phyloP scores from a whole-genome alignment of 192 early-diverging fungal species.

The Phlyctochytrium arcticum region DNA sequence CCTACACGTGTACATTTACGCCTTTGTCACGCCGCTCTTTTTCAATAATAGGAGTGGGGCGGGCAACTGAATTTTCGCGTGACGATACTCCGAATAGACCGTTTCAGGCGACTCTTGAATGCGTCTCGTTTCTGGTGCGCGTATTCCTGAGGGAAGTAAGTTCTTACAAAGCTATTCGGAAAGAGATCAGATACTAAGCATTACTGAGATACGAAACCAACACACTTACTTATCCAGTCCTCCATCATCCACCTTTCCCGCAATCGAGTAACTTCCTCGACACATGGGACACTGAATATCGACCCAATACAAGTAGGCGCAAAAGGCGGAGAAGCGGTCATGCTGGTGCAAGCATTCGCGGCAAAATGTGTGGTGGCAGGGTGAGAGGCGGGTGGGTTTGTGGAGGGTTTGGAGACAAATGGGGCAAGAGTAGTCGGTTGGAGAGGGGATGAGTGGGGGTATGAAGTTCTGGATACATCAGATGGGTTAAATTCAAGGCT shows the following conservation, averaged over 20 bases:
- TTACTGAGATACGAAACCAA: background rate
- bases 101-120: background rate
- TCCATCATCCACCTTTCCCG: background rate
- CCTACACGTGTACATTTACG: no score
- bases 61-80: no score
- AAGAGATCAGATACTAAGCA: background rate
- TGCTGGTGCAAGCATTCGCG: constrained; percentile 20
- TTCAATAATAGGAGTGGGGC: no score
- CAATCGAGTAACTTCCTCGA: constrained; percentile 10
- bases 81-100: no score
- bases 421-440: constrained; percentile 3
- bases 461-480: background rate
- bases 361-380: constrained; percentile 18
- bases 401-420: constrained; percentile 12
- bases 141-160: constrained; percentile 14
- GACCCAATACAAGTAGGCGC: constrained; percentile 22
- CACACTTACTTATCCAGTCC: constrained; percentile 14
- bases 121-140: background rate
- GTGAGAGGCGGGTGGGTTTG: constrained; percentile 7
- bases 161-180: background rate
- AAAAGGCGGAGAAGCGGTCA: constrained; percentile 14
- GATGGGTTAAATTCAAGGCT: background rate
- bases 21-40: no score
- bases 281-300: constrained; percentile 17
- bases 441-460: background rate